A percentile compares a stretch with the other conserved stretches of the same genome.
phyloP scores from a whole-genome alignment of 805 yeast genomes.

The Helenozyma rhizophorensis region DNA sequence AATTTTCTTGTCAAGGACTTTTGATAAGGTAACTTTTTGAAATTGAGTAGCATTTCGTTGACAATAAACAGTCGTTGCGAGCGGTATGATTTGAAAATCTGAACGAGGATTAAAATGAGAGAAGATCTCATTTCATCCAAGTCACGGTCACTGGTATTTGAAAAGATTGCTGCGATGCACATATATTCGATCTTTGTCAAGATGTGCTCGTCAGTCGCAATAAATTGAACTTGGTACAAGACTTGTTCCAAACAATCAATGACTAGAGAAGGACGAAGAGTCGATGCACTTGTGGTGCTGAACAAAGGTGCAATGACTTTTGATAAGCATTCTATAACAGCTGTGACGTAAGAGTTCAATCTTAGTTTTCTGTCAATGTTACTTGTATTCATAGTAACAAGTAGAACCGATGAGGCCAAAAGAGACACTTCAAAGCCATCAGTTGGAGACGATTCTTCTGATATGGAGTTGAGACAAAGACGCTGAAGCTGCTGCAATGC shows the following conservation, averaged over 20 bases:
- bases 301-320: constrained; percentile 21
- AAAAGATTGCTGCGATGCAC: constrained; percentile 38
- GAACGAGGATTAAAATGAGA: constrained; percentile 26
- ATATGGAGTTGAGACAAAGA: constrained; percentile 24
- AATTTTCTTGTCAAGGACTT: constrained; percentile 42
- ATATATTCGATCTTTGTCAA: constrained; percentile 59
- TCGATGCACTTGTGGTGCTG: no score
- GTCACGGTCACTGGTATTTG: constrained; percentile 18
- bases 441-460: constrained; percentile 15
- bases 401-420: constrained; percentile 32
- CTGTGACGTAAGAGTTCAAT: constrained; percentile 40
- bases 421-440: constrained; percentile 23
- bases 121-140: constrained; percentile 25
- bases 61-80: constrained; percentile 60
- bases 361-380: constrained; percentile 41
- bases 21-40: constrained; percentile 46
- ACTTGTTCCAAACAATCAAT: constrained; percentile 9
- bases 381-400: constrained; percentile 38
- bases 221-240: constrained; percentile 10
- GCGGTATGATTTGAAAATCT: constrained; percentile 36
- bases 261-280: no score
- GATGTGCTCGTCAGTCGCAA: constrained; percentile 40
- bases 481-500: constrained; percentile 19
- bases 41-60: constrained; percentile 51
- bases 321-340: constrained; percentile 38